Conservation (phyloP, 2,329 filamentous ascomycete species). For the Colletotrichum abscissum region DNA sequence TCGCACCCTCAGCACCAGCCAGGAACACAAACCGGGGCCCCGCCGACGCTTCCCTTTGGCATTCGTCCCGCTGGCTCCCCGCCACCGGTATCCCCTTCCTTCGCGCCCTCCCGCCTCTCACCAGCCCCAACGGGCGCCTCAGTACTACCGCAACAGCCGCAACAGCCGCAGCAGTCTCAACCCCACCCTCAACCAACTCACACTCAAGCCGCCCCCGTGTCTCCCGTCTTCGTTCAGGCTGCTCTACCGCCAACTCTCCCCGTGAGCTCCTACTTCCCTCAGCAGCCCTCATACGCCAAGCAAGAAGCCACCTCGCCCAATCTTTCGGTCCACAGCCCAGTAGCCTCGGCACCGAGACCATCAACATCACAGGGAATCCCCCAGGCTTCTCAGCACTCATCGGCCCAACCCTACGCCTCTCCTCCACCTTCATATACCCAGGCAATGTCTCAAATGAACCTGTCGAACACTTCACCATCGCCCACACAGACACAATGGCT, state of each 20-base stretch:
- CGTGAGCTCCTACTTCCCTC: slow-evolving; percentile 25
- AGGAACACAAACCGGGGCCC: not conserved
- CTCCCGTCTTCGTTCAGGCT: slow-evolving; percentile 15
- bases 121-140: not conserved
- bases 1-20: not conserved
- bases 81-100: not conserved
- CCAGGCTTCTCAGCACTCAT: not conserved
- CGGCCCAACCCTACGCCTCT: slow-evolving; percentile 2
- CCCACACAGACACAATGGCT: slow-evolving; percentile 4
- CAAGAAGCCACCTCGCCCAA: not conserved
- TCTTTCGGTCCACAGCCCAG: slow-evolving; percentile 10
- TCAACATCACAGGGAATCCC: not conserved
- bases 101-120: not conserved
- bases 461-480: not conserved
- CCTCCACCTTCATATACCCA: slow-evolving; percentile 30
- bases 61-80: slow-evolving; percentile 9
- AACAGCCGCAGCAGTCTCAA: not conserved
- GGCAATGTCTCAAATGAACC: not conserved
- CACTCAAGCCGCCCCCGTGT: slow-evolving; percentile 1
- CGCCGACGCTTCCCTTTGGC: slow-evolving; percentile 9
- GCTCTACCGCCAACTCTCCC: slow-evolving; percentile 22
- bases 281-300: slow-evolving; percentile 27
- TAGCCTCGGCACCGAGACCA: slow-evolving; percentile 4
- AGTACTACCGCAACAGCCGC: not conserved
- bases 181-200: not conserved